Evolutionary conservation across 345 rosid genomes (phyloP).

Genomic region (Tarenaya hassleriana): DNA sequence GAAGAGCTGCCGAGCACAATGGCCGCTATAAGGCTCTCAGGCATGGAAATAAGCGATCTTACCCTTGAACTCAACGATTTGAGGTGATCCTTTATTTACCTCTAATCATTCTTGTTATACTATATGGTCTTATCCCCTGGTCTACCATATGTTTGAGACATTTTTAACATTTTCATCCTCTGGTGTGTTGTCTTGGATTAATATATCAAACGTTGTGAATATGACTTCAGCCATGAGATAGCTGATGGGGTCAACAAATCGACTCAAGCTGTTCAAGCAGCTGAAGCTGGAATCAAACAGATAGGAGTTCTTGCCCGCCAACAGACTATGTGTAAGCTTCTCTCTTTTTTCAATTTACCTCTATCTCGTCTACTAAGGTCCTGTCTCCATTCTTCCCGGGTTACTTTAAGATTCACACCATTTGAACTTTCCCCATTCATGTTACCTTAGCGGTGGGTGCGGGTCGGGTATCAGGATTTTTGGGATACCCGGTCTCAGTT

Average conservation of each 20-base stretch:
- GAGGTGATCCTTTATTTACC: constrained; percentile 44
- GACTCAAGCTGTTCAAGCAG: constrained; percentile 81
- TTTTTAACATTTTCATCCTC: constrained; percentile 1
- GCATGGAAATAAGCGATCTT: constrained; percentile 98
- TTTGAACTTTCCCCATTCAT: no score
- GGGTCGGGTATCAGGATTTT: no score
- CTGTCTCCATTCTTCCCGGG: no score
- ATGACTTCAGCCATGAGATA: constrained; percentile 70
- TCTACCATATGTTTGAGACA: neutral
- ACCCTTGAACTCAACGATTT: constrained; percentile 85
- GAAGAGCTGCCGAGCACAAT: constrained; percentile 92
- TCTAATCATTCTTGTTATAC: neutral
- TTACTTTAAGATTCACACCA: no score
- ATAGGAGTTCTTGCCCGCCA: constrained; percentile 76
- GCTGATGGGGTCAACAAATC: constrained; percentile 85
- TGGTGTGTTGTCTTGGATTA: neutral
- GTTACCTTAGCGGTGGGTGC: no score
- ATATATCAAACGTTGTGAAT: constrained; percentile 6
- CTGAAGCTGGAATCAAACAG: constrained; percentile 79
- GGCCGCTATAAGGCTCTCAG: constrained; percentile 89
- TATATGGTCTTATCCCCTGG: neutral
- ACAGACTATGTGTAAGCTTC: constrained; percentile 60
- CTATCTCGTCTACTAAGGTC: no score
- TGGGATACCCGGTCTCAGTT: no score
- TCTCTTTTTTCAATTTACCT: constrained; percentile 7